Base-by-base conservation (phyloP, 2,329 filamentous ascomycete species). In the Pezicula radicicola region DNA sequence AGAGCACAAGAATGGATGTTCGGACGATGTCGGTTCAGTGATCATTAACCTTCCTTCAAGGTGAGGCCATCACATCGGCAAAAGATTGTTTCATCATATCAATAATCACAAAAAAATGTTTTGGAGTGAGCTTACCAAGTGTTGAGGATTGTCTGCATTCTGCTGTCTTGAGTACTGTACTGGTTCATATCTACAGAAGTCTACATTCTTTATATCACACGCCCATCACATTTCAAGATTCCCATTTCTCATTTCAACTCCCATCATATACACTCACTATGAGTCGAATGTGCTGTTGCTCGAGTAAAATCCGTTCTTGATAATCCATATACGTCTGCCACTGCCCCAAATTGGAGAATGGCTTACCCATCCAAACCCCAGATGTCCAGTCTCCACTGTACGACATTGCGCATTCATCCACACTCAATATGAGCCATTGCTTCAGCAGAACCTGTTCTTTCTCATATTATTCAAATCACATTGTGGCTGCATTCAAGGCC, bases 41-140 rank as follows among this genome's bases (percentile, higher is more conserved):
- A 47, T 53, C 41, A 55, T 49, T 37, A 49, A 48, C 40, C n/a
- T 16, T 15, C 28, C 16, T 40, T 37, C 33, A 37, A 30, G 45
- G 27, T 35, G 41, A 45, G 37, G 41, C 18, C 13, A 15, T 60
- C 55, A 58, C 35, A 51, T 62, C 59, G 59, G 60, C 58, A 64
- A 63, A 64, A 59, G 42, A n/a, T 28, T 27, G 16, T 53, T 48
- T 58, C 56, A 39, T 56, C 54, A 56, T 54, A 30, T 13, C 40
- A 19, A 36, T 44, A 9, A 16, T 33, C 21, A 13, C 7, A 37
- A 12, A 30, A 30, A 37, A 37, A 36, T 7, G 7, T 47, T 28
- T 16, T 39, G 8, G n/a, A 16, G 12, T 6, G 28, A 2, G 42
- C 13, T 35, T 28, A 48, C 30, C 37, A 18, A 16, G 9, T 25